Conservation (phyloP, 179 eudicot species). For the Patellifolia procumbens region DNA sequence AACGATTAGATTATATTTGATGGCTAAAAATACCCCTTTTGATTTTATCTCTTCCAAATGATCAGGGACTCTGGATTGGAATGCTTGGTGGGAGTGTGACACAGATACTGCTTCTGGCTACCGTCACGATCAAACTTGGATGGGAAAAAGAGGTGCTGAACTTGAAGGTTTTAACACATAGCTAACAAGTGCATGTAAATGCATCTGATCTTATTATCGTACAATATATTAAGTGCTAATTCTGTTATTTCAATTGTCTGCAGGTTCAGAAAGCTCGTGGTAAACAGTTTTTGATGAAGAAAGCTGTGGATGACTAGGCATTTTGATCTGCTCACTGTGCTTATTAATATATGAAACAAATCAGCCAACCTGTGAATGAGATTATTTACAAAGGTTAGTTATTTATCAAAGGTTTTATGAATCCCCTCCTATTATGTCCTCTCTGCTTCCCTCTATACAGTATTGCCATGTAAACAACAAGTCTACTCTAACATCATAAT, state of each 20-base stretch:
- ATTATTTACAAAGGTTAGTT: conserved; percentile 1
- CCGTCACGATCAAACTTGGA: conserved; percentile 29
- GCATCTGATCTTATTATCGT: neutral
- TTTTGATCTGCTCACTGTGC: neutral
- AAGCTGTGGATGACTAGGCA: conserved; percentile 18
- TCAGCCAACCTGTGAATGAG: neutral
- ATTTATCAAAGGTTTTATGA: neutral
- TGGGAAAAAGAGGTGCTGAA: conserved; percentile 50
- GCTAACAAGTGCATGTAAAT: neutral
- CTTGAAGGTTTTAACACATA: neutral
- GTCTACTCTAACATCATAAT: too few relatives aligned
- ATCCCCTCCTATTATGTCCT: neutral
- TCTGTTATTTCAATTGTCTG: conserved; percentile 2
- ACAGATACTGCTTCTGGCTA: conserved; percentile 43
- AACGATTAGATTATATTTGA: neutral
- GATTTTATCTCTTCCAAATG: neutral
- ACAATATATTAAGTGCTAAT: neutral
- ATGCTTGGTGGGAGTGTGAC: conserved; percentile 52
- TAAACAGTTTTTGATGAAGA: conserved; percentile 18
- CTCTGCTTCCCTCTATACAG: neutral
- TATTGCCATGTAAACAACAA: neutral
- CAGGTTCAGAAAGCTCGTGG: conserved; percentile 29
- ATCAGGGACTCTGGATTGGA: conserved; percentile 55
- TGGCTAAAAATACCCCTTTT: neutral
- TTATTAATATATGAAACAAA: neutral